Base-by-base conservation (phyloP, 257 asterid genomes). In the Solanum lycopersicoides region DNA sequence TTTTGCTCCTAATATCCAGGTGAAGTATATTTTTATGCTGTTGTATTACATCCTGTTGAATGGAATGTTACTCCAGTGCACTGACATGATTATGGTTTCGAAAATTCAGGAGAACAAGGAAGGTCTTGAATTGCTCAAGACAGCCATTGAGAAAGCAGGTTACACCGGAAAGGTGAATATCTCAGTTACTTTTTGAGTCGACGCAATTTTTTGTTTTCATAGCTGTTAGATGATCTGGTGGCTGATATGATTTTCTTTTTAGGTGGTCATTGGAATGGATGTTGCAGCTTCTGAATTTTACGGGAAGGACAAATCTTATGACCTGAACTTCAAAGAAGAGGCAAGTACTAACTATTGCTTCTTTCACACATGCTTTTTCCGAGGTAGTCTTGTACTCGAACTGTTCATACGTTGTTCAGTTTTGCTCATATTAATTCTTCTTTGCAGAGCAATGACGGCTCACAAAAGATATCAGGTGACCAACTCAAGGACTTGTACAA, bases 191-290 rank as follows among this genome's bases (percentile, higher is more conserved):
- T 85, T 12, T 47, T 83, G 10, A 53, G 10, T 34, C 80, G n/a
- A 0, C 73, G 9, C 53, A 20, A 39, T 68, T 15, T 4, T 18
- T 76, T 84, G 41, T 47, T 85, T 21, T 80, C 47, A 35, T 28
- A 41, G 65, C 3, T 59, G 53, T 53, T 20, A 65, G 72, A 44
- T 59, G 68, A 20, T 63, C 80, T 44, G 83, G 23, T 72, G 74
- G 35, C 25, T 76, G 74, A 86, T 23, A 47, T 69, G 28, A 42
- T 77, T 35, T 86, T 77, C 85, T 45, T 5, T 45, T 1, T 79
- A 95, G 99, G 98, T 97, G 87, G 99, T 96, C 63, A 97, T 97
- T 79, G 99, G 99, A 47, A 97, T 97, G 99, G 99, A 97, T 89
- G 99, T 97, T 91, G 99, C 99, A 68, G 99, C 99, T 28, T 97